Conservation (phyloP, 495 filamentous ascomycete genomes). For the Aspergillus diversus region DNA sequence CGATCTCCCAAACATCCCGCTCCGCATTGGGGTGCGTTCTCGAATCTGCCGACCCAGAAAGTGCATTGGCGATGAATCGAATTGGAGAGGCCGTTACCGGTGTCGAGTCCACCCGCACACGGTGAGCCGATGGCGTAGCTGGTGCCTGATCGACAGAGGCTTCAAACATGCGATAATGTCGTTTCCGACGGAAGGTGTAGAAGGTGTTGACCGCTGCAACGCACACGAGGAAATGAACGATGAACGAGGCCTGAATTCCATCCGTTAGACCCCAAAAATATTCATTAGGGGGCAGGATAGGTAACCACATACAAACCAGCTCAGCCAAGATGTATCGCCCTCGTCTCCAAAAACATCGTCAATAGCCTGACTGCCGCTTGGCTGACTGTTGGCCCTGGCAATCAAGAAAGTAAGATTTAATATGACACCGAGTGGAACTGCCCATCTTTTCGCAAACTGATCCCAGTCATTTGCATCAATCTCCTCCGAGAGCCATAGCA, state of each 20-base stretch:
- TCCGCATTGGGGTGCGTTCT: constrained; percentile 83
- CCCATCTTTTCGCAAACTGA: constrained; percentile 71
- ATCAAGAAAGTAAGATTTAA: constrained; percentile 82
- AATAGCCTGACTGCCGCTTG: constrained; percentile 44
- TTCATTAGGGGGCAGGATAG: not conserved
- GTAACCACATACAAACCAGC: constrained; percentile 72
- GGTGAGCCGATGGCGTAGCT: constrained; percentile 81
- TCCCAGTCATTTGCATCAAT: constrained; percentile 89
- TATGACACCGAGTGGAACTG: constrained; percentile 69
- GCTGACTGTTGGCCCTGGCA: constrained; percentile 73
- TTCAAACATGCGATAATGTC: constrained; percentile 92
- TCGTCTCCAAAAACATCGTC: constrained; percentile 87
- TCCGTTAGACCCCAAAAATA: not conserved
- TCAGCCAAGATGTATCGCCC: constrained; percentile 64
- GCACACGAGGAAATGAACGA: constrained; percentile 66
- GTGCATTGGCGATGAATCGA: constrained; percentile 69
- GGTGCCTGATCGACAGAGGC: constrained; percentile 72
- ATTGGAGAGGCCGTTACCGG: constrained; percentile 79
- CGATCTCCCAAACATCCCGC: constrained; percentile 92
- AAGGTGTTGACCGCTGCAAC: constrained; percentile 73
- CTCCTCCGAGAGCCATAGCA: constrained; percentile 87
- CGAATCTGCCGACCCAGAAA: constrained; percentile 66
- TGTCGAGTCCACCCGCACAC: constrained; percentile 88
- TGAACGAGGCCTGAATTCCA: constrained; percentile 60
- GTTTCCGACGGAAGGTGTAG: constrained; percentile 81